A percentile compares a stretch with the other conserved stretches of the same genome.
These are phyloP conservation scores for Nicotiana attenuata DNA, from an alignment of 257 asterid genomes.

Conservation along the genomic window DNA sequence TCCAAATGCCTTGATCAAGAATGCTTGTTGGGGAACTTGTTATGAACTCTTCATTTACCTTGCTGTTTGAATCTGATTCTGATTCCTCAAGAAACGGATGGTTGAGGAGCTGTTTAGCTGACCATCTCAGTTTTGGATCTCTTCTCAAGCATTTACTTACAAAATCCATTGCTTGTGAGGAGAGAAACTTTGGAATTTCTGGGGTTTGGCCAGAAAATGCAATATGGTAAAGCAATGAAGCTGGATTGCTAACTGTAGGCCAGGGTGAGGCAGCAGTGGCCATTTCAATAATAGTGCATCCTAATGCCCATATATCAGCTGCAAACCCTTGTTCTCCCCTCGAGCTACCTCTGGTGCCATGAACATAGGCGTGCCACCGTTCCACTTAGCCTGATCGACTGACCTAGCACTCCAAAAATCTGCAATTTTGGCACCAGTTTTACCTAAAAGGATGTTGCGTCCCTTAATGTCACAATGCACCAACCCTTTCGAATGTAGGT, in stretches of 20 bases:
- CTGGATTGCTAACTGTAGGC: conserved; percentile 27
- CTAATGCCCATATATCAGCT: conserved; percentile 74
- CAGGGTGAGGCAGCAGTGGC: conserved; percentile 58
- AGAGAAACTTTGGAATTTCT: conserved; percentile 39
- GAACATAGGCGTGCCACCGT: conserved; percentile 66
- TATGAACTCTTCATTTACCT: conserved; percentile 3
- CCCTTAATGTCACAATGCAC: conserved; percentile 84
- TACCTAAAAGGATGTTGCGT: conserved; percentile 43
- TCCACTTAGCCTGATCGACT: neutral
- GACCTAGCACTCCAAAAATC: conserved; percentile 68
- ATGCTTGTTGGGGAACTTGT: conserved; percentile 53
- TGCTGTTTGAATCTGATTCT: neutral
- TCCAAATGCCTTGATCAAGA: conserved; percentile 66
- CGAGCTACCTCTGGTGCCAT: conserved; percentile 79
- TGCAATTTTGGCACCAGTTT: conserved; percentile 40
- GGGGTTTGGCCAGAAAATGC: conserved; percentile 60
- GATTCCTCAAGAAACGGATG: conserved; percentile 49
- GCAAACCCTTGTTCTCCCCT: conserved; percentile 57
- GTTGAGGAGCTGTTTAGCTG: conserved; percentile 45
- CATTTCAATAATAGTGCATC: conserved; percentile 75
- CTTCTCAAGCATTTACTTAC: conserved; percentile 52
- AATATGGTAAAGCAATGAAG: conserved; percentile 38
- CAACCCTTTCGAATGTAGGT: conserved; percentile 51
- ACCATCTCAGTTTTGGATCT: conserved; percentile 51
- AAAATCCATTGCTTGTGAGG: conserved; percentile 55